A percentile compares a stretch with the other conserved stretches of the same genome.
Evolutionary conservation across 2,329 filamentous ascomycete species (phyloP).

Genomic region (Phyllosticta capitalensis): DNA sequence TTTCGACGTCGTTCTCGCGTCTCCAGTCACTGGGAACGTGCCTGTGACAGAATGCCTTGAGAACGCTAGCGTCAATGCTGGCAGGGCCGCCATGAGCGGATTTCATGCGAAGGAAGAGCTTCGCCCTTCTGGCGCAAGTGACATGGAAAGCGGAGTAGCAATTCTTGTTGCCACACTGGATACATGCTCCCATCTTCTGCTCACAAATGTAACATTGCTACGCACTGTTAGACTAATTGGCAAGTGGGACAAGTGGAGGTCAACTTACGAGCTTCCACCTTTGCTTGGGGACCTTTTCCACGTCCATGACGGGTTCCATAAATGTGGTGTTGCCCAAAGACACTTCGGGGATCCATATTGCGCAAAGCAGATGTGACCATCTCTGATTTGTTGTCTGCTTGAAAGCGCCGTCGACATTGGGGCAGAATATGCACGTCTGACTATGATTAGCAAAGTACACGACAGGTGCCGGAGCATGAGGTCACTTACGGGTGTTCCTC

Average conservation of each 20-base stretch:
- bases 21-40: constrained; percentile 87
- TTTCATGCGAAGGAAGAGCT: constrained; percentile 93
- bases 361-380: constrained; percentile 93
- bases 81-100: constrained; percentile 71
- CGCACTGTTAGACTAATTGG: not conserved
- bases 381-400: constrained; percentile 95
- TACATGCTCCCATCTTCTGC: constrained; percentile 95
- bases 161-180: constrained; percentile 95
- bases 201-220: constrained; percentile 87
- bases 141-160: constrained; percentile 97
- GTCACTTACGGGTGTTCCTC: constrained; percentile 66
- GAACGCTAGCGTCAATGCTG: constrained; percentile 67
- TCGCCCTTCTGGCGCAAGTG: constrained; percentile 81
- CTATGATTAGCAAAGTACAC: constrained; percentile 12
- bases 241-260: not conserved
- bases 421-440: constrained; percentile 93
- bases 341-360: constrained; percentile 98
- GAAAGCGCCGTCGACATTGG: constrained; percentile 94
- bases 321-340: constrained; percentile 92
- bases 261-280: constrained; percentile 66
- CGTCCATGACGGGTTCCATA: constrained; percentile 96
- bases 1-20: constrained; percentile 72
- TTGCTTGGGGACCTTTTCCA: constrained; percentile 92
- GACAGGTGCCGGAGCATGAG: constrained; percentile 1
- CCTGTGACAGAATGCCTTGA: constrained; percentile 94